Percentiles rank a stretch among this genome's conserved stretches.
Evolutionary conservation across 306 rosid genomes (phyloP).

Genomic region (Inga laurina): DNA sequence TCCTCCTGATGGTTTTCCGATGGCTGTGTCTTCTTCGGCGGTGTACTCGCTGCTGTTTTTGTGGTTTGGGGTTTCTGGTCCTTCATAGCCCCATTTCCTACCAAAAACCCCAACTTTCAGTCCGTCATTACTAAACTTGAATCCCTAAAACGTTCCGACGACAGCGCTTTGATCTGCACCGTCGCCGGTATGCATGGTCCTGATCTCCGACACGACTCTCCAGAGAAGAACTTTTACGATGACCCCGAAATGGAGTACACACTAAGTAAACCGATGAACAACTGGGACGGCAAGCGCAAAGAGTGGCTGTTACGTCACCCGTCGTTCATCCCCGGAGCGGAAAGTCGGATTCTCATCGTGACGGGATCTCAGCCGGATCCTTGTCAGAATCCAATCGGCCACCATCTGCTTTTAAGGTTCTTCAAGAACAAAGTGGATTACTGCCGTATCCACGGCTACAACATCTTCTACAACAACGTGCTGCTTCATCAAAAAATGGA

Average conservation of each 20-base stretch:
- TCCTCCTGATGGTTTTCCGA: conserved; percentile 47
- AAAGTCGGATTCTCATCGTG: conserved; percentile 42
- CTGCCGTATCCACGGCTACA: conserved; percentile 70
- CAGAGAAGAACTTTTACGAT: conserved; percentile 62
- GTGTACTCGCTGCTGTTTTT: conserved; percentile 57
- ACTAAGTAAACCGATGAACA: conserved; percentile 45
- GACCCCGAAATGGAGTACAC: conserved; percentile 63
- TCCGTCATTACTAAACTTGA: background rate
- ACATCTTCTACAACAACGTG: conserved; percentile 71
- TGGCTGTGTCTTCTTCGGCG: conserved; percentile 57
- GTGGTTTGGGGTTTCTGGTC: conserved; percentile 64
- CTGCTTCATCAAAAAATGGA: conserved; percentile 68
- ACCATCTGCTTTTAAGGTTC: conserved; percentile 60
- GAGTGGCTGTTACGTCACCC: conserved; percentile 70
- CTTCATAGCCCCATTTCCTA: conserved; percentile 39
- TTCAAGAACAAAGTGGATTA: conserved; percentile 91
- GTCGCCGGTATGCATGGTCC: background rate
- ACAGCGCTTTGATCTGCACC: background rate
- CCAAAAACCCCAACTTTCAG: conserved; percentile 1
- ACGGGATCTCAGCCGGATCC: conserved; percentile 82
- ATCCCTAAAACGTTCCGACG: background rate
- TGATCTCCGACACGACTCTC: conserved; percentile 45
- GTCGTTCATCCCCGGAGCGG: conserved; percentile 41
- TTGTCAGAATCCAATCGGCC: conserved; percentile 76
- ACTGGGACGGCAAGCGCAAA: conserved; percentile 75